Conservation (phyloP, 1,284 basidiomycete genomes). For the Malassezia equina region DNA sequence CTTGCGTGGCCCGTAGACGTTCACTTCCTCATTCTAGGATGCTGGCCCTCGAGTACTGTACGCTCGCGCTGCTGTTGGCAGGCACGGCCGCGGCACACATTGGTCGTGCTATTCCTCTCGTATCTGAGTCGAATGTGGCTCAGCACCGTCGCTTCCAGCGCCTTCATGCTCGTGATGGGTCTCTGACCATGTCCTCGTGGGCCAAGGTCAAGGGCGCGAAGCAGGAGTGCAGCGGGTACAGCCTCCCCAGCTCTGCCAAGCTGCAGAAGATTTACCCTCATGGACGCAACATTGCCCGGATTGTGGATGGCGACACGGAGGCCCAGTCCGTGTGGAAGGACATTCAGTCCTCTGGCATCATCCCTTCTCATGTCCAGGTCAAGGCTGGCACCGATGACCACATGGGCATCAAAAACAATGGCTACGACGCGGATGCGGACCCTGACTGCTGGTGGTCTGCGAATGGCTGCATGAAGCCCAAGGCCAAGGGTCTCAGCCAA, state of each 20-base stretch:
- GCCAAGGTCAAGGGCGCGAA: not conserved
- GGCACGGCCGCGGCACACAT: not conserved
- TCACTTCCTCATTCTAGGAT: not conserved
- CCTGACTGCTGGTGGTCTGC: constrained; percentile 45
- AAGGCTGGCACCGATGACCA: not conserved
- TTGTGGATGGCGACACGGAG: constrained; percentile 48
- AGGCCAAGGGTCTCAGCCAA: constrained; percentile 31
- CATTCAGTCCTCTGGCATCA: constrained; percentile 31
- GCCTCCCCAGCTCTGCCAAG: not conserved
- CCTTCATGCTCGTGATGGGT: not conserved
- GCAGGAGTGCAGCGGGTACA: constrained; percentile 5
- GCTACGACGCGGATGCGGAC: constrained; percentile 15
- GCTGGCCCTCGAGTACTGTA: not conserved
- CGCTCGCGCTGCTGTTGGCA: not conserved
- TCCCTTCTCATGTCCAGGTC: constrained; percentile 2
- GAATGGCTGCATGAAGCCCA: constrained; percentile 41
- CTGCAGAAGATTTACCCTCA: constrained; percentile 14
- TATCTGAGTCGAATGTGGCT: not conserved
- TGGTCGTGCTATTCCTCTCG: not conserved
- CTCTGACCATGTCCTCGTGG: not conserved
- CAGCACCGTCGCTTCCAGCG: not conserved
- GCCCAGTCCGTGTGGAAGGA: constrained; percentile 39
- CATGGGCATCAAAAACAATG: not conserved
- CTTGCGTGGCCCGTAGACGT: not conserved
- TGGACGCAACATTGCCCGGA: constrained; percentile 47